Evolutionary conservation across 768 basidiomycete species (phyloP), one percentile per base, ranked within the genome.

Genomic region (Termitomyces sp.): DNA sequence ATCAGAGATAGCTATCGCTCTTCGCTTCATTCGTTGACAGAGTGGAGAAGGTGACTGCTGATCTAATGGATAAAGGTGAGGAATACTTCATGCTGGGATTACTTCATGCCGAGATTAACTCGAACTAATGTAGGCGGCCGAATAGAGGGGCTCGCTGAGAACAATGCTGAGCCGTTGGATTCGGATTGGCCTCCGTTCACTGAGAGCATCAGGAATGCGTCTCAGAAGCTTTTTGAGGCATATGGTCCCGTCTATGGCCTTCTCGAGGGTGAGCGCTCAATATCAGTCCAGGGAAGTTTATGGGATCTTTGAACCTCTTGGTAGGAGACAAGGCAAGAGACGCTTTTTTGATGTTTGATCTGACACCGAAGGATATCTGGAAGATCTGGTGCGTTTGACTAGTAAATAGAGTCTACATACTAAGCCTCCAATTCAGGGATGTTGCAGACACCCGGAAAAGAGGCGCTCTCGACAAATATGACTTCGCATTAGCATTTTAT

Each of bases 401-500:
- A 11, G 15, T 11, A 15, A 34, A 55, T 47, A 51, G 37, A 6
- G 40, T 25, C 10, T 45, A 40, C 40, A 17, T 42, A 42, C 15
- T 42, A 15, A 60, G 54, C 38, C 57, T 38, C 25, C 43, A 38
- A 36, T 56, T 1, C 60, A 88, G 86, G 83, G 83, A 81, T 58
- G 77, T 91, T 45, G 81, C 86, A 29, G 88, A 91, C 69, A 83
- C 80, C 9, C 79, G 81, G 56, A 74, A 78, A 38, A 77, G 84
- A 40, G 88, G 87, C 6, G 74, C 79, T 3, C 81, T 92, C 11
- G 87, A 90, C 66, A 76, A 81, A 8, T 72, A 81, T 34, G 88
- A 91, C 61, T 92, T 92, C 70, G 82, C 84, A 40, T 74, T 91
- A 61, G 89, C 84, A 42, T 85, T 88, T 83, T 86, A 85, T 70